Evolutionary conservation across 2,329 filamentous ascomycete genomes (phyloP).

Genomic region (Pyricularia pennisetigena): DNA sequence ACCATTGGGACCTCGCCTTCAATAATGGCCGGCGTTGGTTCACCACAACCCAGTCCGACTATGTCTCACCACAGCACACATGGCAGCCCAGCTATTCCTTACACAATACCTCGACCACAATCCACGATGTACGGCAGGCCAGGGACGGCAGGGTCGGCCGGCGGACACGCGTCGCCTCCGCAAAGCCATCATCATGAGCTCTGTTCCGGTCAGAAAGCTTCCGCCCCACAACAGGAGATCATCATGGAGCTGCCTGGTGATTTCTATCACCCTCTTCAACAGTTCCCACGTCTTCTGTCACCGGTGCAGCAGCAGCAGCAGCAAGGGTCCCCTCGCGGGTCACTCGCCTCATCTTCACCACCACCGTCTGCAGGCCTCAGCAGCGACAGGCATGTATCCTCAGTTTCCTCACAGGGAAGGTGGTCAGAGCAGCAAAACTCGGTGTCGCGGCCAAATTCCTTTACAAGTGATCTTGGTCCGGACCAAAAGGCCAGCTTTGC

Average conservation of each 20-base stretch:
- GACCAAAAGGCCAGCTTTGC: constrained; percentile 29
- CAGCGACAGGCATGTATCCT: constrained; percentile 12
- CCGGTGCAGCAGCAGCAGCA: constrained; percentile 12
- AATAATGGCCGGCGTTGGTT: constrained; percentile 12
- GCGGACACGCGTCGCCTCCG: constrained; percentile 7
- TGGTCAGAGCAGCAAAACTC: constrained; percentile 25
- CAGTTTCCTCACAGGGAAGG: constrained; percentile 11
- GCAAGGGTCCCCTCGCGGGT: constrained; percentile 6
- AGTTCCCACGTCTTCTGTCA: constrained; percentile 16
- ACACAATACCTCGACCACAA: constrained; percentile 29
- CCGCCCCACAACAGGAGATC: constrained; percentile 26
- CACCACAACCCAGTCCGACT: constrained; percentile 17
- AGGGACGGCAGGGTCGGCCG: constrained; percentile 20
- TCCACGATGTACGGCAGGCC: constrained; percentile 21
- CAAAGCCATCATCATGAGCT: constrained; percentile 4
- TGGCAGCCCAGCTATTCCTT: constrained; percentile 21
- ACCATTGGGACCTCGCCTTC: constrained; percentile 4
- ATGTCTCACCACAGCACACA: constrained; percentile 12
- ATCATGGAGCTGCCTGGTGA: constrained; percentile 36
- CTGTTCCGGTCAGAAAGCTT: constrained; percentile 12
- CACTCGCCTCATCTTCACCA: constrained; percentile 7
- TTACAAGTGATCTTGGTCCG: constrained; percentile 11
- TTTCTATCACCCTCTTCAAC: constrained; percentile 28
- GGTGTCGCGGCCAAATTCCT: constrained; percentile 24
- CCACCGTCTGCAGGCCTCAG: constrained; percentile 16